Base-by-base conservation (phyloP, 192 early-diverging fungal genomes). In the Backusella sp. region DNA sequence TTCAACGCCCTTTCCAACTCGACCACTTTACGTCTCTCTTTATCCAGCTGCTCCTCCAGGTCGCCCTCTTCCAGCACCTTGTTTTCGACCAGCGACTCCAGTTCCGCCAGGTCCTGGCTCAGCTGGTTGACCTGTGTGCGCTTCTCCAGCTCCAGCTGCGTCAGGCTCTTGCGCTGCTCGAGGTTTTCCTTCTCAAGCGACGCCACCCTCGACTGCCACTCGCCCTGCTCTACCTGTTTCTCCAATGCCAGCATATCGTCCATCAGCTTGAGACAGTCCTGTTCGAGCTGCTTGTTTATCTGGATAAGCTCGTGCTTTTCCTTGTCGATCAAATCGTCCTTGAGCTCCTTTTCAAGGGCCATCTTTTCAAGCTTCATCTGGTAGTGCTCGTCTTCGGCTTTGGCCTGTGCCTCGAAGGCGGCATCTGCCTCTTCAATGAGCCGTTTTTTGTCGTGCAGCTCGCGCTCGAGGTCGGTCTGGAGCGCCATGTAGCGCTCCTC, bases 41-140 rank as follows among this genome's bases (percentile, higher is more conserved):
- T 9, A 39, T 87, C 80, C n/a, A 90, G 67, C 12, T 82, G 76
- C 32, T 91, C 87, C 70, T 90, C 91, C 0, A 92, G 79, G 68
- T 94, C 93, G 0, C 83, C 82, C 39, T 94, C 91, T 52, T 84
- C 82, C 76, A 94, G 92, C 17, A 92, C 88, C 76, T 89, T 92
- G 80, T 88, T 90, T 71, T 94, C 93, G n/a, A 93, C 85, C 46
- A 94, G 70, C 12, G 86, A 82, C 70, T 93, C 92, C 35, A 92
- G 76, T 28, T 86, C 88, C 0, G 86, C 86, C 5, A 94, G 71
- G 59, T 94, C 92, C 68, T 90, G 90, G 67, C 88, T 86, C 8
- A 93, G 79, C 49, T 79, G 75, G 21, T 77, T 82, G 15, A 92
- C 84, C 73, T 94, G 90, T 35, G 62, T 80, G 42, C 87, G 80